phyloP scores from a whole-genome alignment of 2,329 filamentous ascomycete species.

The Chaetomium globosum region DNA sequence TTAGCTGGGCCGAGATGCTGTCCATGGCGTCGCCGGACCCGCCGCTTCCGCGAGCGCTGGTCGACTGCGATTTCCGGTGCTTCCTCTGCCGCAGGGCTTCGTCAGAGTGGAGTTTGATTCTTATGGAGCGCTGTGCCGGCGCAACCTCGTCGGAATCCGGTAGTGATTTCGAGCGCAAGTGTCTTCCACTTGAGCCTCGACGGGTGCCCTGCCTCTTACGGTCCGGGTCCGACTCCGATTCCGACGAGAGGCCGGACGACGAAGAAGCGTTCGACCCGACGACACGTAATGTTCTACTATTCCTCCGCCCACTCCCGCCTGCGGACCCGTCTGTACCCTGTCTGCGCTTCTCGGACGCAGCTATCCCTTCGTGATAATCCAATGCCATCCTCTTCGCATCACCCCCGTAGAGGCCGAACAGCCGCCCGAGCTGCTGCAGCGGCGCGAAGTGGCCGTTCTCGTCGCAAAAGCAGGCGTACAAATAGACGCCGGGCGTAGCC shows the following conservation, averaged over 20 bases:
- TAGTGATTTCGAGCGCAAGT: constrained; percentile 66
- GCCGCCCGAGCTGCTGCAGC: constrained; percentile 69
- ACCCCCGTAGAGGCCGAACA: constrained; percentile 56
- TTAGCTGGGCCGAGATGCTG: constrained; percentile 76
- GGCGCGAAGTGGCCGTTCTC: constrained; percentile 77
- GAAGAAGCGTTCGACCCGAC: constrained; percentile 50
- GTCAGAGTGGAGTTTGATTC: constrained; percentile 86
- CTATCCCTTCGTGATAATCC: constrained; percentile 41
- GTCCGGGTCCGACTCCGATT: constrained; percentile 65
- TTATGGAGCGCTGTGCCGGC: constrained; percentile 76
- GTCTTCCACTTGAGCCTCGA: constrained; percentile 37
- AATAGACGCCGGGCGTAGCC: constrained; percentile 76
- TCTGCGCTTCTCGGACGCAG: constrained; percentile 40
- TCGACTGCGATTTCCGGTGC: constrained; percentile 62
- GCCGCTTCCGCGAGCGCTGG: constrained; percentile 49
- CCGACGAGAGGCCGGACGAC: constrained; percentile 70
- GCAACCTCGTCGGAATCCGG: constrained; percentile 64
- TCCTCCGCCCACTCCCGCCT: constrained; percentile 32
- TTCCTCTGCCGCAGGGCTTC: constrained; percentile 74
- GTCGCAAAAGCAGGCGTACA: constrained; percentile 82
- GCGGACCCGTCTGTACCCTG: constrained; percentile 15
- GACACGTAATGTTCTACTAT: constrained; percentile 31
- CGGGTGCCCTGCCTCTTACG: constrained; percentile 44
- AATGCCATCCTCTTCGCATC: constrained; percentile 54
- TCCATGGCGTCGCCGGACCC: constrained; percentile 44